Evolutionary conservation across 179 eudicot genomes (phyloP).

Genomic region (Vitellaria paradoxa): DNA sequence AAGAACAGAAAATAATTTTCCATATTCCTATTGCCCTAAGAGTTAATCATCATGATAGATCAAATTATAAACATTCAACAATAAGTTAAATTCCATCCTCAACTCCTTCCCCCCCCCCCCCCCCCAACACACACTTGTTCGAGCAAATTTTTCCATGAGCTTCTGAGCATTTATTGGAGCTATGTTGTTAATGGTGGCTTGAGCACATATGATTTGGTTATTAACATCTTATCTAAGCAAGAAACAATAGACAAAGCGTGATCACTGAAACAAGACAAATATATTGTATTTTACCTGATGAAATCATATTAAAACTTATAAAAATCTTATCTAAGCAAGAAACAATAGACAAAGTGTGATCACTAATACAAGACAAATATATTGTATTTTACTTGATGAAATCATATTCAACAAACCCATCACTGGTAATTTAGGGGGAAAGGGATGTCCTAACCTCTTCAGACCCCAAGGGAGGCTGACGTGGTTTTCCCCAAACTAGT

Average conservation of each 20-base stretch:
- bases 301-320: neutral
- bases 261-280: neutral
- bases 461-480: slow-evolving; percentile 64
- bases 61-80: neutral
- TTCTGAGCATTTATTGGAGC: neutral
- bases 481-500: slow-evolving; percentile 87
- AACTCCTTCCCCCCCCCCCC: no score
- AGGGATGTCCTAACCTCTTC: slow-evolving; percentile 61
- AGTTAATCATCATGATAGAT: neutral
- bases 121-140: neutral
- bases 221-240: neutral
- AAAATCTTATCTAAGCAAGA: no score
- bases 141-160: neutral
- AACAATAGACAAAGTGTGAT: neutral
- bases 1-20: neutral
- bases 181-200: neutral
- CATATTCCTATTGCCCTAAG: neutral
- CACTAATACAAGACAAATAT: neutral
- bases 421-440: neutral
- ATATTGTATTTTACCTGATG: neutral
- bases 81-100: neutral
- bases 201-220: neutral
- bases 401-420: neutral
- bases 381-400: neutral
- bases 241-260: neutral